phyloP scores from a whole-genome alignment of 768 basidiomycete species.

The Trametes elegans region DNA sequence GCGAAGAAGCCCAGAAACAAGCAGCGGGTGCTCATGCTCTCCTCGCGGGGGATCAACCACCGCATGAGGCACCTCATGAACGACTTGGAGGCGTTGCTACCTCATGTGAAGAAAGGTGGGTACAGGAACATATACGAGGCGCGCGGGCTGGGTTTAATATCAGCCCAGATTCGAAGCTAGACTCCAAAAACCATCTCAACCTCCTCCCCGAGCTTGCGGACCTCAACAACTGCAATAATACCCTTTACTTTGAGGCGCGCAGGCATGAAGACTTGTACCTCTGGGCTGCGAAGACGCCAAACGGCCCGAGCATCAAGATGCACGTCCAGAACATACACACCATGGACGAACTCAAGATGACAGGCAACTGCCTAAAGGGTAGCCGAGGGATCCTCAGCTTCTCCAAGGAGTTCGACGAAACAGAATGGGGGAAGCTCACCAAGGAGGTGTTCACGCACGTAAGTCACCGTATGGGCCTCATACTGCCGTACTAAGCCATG shows the following conservation, averaged over 20 bases:
- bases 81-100: conserved; percentile 85
- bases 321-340: conserved; percentile 99
- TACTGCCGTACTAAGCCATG: neutral
- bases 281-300: conserved; percentile 96
- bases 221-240: conserved; percentile 96
- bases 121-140: neutral
- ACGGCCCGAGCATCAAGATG: conserved; percentile 95
- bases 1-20: conserved; percentile 77
- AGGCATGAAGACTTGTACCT: conserved; percentile 94
- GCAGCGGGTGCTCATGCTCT: conserved; percentile 91
- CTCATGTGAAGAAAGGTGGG: conserved; percentile 95
- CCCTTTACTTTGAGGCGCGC: conserved; percentile 95
- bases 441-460: conserved; percentile 96
- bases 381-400: conserved; percentile 91
- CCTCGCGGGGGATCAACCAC: conserved; percentile 91
- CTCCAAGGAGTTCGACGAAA: conserved; percentile 85
- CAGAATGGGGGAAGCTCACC: conserved; percentile 79
- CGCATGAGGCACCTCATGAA: conserved; percentile 98
- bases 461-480: conserved; percentile 26
- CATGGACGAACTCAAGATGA: conserved; percentile 99
- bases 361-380: conserved; percentile 97
- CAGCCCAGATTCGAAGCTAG: conserved; percentile 88
- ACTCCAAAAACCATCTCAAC: conserved; percentile 91
- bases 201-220: conserved; percentile 96
- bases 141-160: neutral